Evolutionary conservation across 345 rosid genomes (phyloP).

Genomic region (Salix purpurea): DNA sequence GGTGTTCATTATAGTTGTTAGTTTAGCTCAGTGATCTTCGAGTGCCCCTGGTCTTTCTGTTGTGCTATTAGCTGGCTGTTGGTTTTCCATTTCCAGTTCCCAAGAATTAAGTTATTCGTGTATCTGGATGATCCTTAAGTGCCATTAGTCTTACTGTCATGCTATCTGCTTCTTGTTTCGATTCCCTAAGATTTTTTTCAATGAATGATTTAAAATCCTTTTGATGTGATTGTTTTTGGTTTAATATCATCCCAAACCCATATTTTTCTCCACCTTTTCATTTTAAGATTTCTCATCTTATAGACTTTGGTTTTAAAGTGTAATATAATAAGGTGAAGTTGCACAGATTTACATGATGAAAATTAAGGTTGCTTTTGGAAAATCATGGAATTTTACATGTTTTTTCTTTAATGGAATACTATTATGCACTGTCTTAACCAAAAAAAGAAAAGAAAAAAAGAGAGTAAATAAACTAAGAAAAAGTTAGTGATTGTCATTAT

Average conservation of each 20-base stretch:
- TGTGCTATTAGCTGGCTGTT: background rate
- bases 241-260: background rate
- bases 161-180: background rate
- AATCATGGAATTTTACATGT: background rate
- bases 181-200: background rate
- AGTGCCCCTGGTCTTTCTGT: background rate
- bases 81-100: background rate
- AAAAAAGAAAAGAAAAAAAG: background rate
- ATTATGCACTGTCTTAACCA: background rate
- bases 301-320: background rate
- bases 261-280: background rate
- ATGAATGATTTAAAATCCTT: background rate
- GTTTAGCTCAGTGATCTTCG: background rate
- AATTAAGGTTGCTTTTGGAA: background rate
- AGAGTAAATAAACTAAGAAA: background rate
- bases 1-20: background rate
- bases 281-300: background rate
- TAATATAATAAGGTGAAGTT: background rate
- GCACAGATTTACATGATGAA: background rate
- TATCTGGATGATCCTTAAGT: background rate
- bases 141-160: background rate
- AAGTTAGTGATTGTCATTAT: background rate
- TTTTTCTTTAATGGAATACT: background rate
- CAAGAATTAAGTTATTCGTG: background rate
- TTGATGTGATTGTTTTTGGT: background rate